phyloP scores from a whole-genome alignment of 352 stramenopile genomes.

The Phytophthora idaei region DNA sequence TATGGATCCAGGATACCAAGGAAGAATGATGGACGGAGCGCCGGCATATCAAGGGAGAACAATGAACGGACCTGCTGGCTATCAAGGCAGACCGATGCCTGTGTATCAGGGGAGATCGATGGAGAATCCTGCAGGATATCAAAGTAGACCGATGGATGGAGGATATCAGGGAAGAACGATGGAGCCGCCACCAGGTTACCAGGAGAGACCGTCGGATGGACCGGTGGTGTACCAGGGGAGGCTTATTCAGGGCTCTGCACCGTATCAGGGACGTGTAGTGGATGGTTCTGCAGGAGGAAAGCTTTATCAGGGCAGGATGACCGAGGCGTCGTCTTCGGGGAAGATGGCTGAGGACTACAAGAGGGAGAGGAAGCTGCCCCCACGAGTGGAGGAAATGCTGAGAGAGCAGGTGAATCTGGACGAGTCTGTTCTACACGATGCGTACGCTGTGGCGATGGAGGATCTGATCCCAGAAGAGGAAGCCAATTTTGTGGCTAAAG shows the following conservation, averaged over 20 bases:
- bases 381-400: conserved; percentile 34
- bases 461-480: conserved; percentile 60
- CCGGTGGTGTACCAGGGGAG: conserved; percentile 7
- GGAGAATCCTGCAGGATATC: conserved; percentile 9
- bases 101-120: conserved; percentile 12
- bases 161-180: conserved; percentile 18
- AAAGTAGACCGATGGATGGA: conserved; percentile 17
- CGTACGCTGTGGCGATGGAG: conserved; percentile 59
- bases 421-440: conserved; percentile 44
- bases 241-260: conserved; percentile 6
- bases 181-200: conserved; percentile 3
- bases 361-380: conserved; percentile 28
- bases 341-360: conserved; percentile 41
- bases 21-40: conserved; percentile 7
- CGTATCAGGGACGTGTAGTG: conserved; percentile 8
- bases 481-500: conserved; percentile 78
- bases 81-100: conserved; percentile 15
- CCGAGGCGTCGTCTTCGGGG: conserved; percentile 3
- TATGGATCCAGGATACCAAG: conserved; percentile 8
- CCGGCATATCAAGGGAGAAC: conserved; percentile 9
- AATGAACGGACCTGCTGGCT: conserved; percentile 1
- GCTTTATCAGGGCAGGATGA: conserved; percentile 16
- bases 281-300: conserved; percentile 6
- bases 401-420: conserved; percentile 47
- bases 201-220: conserved; percentile 1